Conservation (phyloP, 345 rosid species). For the Dimocarpus longan region DNA sequence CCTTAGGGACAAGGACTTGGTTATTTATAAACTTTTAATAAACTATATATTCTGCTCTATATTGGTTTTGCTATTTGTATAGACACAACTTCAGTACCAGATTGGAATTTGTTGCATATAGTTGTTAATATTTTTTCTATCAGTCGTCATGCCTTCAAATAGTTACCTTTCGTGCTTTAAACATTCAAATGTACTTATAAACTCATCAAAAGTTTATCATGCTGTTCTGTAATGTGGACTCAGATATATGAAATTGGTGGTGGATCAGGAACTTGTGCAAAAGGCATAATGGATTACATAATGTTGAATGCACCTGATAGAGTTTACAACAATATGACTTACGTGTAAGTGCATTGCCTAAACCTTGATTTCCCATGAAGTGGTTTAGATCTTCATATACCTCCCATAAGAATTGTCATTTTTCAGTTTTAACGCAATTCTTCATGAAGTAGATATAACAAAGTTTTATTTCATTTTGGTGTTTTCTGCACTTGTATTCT, state of each 20-base stretch:
- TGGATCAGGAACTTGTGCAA: slow-evolving; percentile 98
- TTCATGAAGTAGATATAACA: not conserved
- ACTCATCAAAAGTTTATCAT: slow-evolving; percentile 22
- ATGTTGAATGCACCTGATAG: slow-evolving; percentile 92
- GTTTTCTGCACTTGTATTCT: not conserved
- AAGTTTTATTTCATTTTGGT: not conserved
- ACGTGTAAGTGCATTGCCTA: slow-evolving; percentile 59
- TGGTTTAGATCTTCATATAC: slow-evolving; percentile 14
- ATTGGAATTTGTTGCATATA: not conserved
- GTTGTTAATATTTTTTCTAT: not conserved
- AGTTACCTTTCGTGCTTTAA: slow-evolving; percentile 1
- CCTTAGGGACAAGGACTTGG: no score
- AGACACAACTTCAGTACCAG: slow-evolving; percentile 7
- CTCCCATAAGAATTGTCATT: not conserved
- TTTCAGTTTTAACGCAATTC: not conserved
- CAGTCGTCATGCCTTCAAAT: not conserved
- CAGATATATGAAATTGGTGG: slow-evolving; percentile 98
- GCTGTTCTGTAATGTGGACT: slow-evolving; percentile 28
- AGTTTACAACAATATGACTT: slow-evolving; percentile 87
- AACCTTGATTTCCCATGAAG: slow-evolving; percentile 12
- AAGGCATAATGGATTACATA: slow-evolving; percentile 93
- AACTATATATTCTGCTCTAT: no score
- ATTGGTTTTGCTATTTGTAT: slow-evolving; percentile 5
- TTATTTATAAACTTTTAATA: no score
- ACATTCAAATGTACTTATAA: slow-evolving; percentile 6